Percentiles rank a stretch among this genome's conserved stretches.
phyloP scores from a whole-genome alignment of 2,329 filamentous ascomycete species.

The Knufia petricola region DNA sequence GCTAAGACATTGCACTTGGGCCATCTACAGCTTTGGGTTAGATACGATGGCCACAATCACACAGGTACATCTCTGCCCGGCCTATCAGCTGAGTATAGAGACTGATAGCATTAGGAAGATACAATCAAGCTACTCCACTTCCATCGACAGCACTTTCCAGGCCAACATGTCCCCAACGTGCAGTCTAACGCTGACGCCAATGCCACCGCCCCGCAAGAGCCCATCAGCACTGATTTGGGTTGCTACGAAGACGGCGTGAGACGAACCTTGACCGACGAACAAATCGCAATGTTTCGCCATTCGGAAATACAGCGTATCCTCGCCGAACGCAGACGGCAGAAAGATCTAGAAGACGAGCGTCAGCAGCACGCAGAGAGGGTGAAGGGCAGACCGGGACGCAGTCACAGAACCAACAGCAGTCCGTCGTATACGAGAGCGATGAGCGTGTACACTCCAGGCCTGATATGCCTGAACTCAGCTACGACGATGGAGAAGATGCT shows the following conservation, averaged over 20 bases:
- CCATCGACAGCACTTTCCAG: conserved; percentile 18
- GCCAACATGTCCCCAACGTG: conserved; percentile 14
- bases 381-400: background rate
- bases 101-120: conserved; percentile 7
- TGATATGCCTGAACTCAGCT: background rate
- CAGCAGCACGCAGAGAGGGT: conserved; percentile 4
- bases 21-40: too few species aligned
- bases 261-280: conserved; percentile 80
- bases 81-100: background rate
- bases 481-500: conserved; percentile 1
- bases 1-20: too few species aligned
- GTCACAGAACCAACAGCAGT: background rate
- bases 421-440: conserved; percentile 14
- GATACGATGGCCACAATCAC: background rate
- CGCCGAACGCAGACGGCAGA: conserved; percentile 34
- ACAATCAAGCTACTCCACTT: conserved; percentile 15
- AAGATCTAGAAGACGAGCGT: conserved; percentile 13
- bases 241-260: conserved; percentile 82
- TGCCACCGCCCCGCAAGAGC: conserved; percentile 22
- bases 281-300: conserved; percentile 82
- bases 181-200: background rate
- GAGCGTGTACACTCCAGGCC: background rate
- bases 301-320: conserved; percentile 70
- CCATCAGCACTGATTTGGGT: conserved; percentile 53
- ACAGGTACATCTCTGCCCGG: background rate